Base-by-base conservation (phyloP, 495 filamentous ascomycete genomes). In the Lasiosphaeris hirsuta region DNA sequence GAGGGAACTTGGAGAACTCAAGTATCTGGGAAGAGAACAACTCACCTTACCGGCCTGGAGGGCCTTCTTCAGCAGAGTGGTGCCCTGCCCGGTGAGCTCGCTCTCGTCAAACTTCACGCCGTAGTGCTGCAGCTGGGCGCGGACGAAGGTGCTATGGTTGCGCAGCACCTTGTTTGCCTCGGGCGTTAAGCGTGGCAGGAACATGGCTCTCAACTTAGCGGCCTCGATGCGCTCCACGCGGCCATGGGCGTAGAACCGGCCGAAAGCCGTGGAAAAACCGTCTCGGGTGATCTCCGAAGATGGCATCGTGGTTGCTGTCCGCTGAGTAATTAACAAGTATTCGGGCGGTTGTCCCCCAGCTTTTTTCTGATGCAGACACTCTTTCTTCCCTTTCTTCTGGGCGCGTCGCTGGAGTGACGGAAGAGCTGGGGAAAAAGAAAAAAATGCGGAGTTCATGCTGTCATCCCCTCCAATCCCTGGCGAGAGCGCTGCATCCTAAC, bases 41-140 rank as follows among this genome's bases (percentile, higher is more conserved):
- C 44, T 11, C 13, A 57, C 45, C 35, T 35, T 48, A n/a, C 45
- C 54, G 23, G 36, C 45, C 19, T 49, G 35, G 3, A 57, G 45
- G 18, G 18, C 37, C n/a, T 49, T 49, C 38, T 41, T 50, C 44
- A 57, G 9, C 10, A 43, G 17, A 5, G 15, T 2, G 9, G 35
- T 17, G 8, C 54, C 54, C 11, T 57, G 48, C 11, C 44, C 44
- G 8, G 54, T 2, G 14, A 57, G 30, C 0, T 42, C 38, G 11
- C 13, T 40, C 17, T 42, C 34, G 3, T 38, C 19, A n/a, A 10
- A 49, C 13, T 57, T 13, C n/a, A 57, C 17, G 4, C 44, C 54
- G 18, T 50, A 57, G 17, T 57, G 54, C 19, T 43, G 37, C 37
- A 54, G 30, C 11, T 54, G 51, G 2, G 8, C 38, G 13, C 38